Base-by-base conservation (phyloP, 177 flowering plant genomes). In the Vitis hybrid region DNA sequence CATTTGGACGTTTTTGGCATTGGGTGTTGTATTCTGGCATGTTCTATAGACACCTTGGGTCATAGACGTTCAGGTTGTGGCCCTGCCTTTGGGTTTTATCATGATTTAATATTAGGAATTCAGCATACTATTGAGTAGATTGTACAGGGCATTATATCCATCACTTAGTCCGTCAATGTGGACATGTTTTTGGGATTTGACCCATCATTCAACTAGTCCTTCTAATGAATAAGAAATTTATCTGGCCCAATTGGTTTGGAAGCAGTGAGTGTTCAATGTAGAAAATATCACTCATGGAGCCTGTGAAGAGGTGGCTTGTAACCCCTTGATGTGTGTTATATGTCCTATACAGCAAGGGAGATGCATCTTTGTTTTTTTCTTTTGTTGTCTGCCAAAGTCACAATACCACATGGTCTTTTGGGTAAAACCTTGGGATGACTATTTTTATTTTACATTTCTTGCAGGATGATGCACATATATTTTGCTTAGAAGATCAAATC, bases 391-490 rank as follows among this genome's bases (percentile, higher is more conserved):
- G 45, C 45, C 45, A 69, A 60, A 7, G 19, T 58, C 8, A 3
- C n/a, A 9, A 65, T 63, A 2, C 18, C 29, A 2, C 4, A 2
- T 26, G 29, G 29, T 26, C 29, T 26, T 26, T 26, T 26, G 29
- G 29, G 3, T 26, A 26, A 26, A 26, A 26, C 29, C 51, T 60
- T 50, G 59, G 69, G n/a, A 50, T 53, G 26, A n/a, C 49, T 53
- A 1, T 50, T 19, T 45, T 12, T 13, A 29, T 56, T 39, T 56
- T 61, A 3, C 66, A 49, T 31, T 22, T 71, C 65, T 77, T 84
- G 74, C 92, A 94, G 98, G 99, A 95, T 81, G 99, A 95, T 83
- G 99, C 97, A 21, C 99, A 95, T 70, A 93, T 95, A 73, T 95
- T 95, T 79, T 95, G 99, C 71, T 74, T 95, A 69, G 94, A 90